Evolutionary conservation across 1,139 yeast species (phyloP), one percentile per base, ranked within the genome.

Genomic region (Magnusiomyces ingens): DNA sequence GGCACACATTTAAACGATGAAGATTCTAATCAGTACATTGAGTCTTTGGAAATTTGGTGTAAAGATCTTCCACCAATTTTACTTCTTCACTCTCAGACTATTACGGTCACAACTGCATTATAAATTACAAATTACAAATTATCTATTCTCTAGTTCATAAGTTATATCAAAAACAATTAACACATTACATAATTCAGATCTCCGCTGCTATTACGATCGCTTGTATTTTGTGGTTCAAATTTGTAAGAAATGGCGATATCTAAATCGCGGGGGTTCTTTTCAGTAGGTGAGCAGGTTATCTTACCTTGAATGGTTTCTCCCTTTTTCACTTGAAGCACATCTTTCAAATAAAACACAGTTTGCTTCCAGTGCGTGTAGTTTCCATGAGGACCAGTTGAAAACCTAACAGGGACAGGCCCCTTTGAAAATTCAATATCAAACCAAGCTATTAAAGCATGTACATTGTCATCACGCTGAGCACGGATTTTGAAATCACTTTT

Each of bases 401-500:
- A 74, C 40, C 61, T 60, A 55, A 72, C 65, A 21, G 72, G 69
- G 60, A 71, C 68, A 54, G 67, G 70, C 55, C 72, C 64, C 45
- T 66, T 66, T 55, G 89, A 87, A 79, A 93, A 93, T 62, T 81
- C 90, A 65, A 91, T 87, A 66, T 93, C 99, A 68, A 91, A 93
- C 97, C 98, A 93, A 22, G 91, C 85, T 59, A 94, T 82, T 59
- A 87, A 75, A 37, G 97, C 99, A 65, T 90, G 97, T 59, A 94
- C 80, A 62, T 78, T 74, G 64, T 93, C 99, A 64, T 81, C 81
- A 65, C 91, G 82, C 51, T 82, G 79, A 50, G 95, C 93, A 60
- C 78, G 79, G 51, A 93, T 72, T 56, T 79, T 74, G 71, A 90
- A 91, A 26, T 79, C 72, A 53, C 79, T 75, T 60, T 79, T 74